phyloP scores from a whole-genome alignment of 441 rosid species.

The Melastoma candidum region DNA sequence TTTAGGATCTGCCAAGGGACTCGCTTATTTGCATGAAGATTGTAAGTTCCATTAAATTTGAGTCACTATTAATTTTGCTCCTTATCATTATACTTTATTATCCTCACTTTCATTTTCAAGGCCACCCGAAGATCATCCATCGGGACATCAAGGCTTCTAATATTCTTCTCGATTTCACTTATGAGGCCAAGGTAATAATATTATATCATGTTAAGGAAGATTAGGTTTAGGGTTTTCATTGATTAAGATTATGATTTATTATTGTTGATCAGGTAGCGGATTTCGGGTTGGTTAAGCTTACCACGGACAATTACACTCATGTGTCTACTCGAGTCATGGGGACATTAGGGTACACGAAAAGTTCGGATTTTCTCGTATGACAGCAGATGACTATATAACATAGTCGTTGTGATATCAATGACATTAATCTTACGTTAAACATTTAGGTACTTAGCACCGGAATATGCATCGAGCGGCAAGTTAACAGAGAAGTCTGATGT shows the following conservation, averaged over 20 bases:
- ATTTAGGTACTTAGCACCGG: constrained; percentile 83
- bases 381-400: not conserved
- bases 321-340: constrained; percentile 95
- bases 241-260: constrained; percentile 2
- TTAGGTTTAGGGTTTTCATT: no score
- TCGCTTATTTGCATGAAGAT: constrained; percentile 88
- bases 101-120: constrained; percentile 21
- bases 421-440: not conserved
- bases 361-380: not conserved
- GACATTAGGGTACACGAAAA: constrained; percentile 66
- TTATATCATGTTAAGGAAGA: not conserved
- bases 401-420: not conserved
- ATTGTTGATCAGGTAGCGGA: constrained; percentile 53
- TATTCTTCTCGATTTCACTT: constrained; percentile 58
- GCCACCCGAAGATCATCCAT: constrained; percentile 81
- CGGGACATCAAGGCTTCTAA: constrained; percentile 82
- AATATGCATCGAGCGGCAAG: constrained; percentile 89
- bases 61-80: not conserved
- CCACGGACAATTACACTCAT: constrained; percentile 60
- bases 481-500: constrained; percentile 89
- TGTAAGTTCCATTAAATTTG: constrained; percentile 32
- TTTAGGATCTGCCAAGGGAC: constrained; percentile 77
- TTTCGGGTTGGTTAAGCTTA: constrained; percentile 77
- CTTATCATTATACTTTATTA: constrained; percentile 2
- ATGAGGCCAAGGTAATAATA: constrained; percentile 51